A percentile compares a stretch with the other conserved stretches of the same genome.
Conservation (phyloP, 768 basidiomycete species). For the Tulasnella sp. region DNA sequence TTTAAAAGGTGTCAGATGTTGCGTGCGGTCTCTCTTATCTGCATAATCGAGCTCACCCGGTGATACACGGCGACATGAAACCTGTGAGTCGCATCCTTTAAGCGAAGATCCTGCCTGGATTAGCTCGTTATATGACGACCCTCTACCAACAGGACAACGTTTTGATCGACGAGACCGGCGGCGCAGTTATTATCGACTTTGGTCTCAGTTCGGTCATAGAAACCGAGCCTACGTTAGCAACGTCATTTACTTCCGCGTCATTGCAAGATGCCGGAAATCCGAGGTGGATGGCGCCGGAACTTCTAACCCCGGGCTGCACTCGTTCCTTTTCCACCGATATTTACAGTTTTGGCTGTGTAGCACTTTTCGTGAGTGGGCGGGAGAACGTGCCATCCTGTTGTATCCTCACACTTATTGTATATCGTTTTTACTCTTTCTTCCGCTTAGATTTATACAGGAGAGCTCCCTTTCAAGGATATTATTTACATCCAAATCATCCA, state of each 20-base stretch:
- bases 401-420: too few species aligned
- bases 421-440: too few species aligned
- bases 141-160: background rate
- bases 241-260: background rate
- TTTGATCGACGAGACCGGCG: background rate
- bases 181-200: constrained; percentile 4
- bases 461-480: background rate
- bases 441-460: too few species aligned
- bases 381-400: too few species aligned
- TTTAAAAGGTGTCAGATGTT: background rate
- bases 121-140: background rate
- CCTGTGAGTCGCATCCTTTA: background rate
- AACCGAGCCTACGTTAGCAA: background rate
- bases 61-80: constrained; percentile 9
- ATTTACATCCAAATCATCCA: background rate
- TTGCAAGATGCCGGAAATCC: background rate
- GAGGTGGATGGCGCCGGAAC: background rate
- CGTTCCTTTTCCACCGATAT: background rate
- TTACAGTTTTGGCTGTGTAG: background rate
- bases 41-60: background rate
- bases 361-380: background rate
- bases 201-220: background rate
- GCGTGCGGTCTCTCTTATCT: constrained; percentile 3
- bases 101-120: background rate
- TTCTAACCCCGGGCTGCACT: background rate